Base-by-base conservation (phyloP, 2,329 filamentous ascomycete species). In the Calonectria ilicicola region DNA sequence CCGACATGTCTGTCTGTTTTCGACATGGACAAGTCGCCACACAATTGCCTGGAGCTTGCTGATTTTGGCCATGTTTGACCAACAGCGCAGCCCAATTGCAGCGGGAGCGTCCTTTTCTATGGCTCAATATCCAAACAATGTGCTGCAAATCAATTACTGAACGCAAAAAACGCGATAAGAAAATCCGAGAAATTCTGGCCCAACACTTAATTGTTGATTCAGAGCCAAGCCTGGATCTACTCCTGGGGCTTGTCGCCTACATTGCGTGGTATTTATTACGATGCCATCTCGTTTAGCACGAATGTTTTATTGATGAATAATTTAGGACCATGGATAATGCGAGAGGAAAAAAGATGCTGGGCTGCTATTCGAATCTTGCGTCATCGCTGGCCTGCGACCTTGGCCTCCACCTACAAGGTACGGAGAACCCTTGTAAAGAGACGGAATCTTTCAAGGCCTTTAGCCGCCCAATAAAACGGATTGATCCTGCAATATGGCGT, bases 101-200 rank as follows among this genome's bases (percentile, higher is more conserved):
- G 26, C 66, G 70, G 5, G 76, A 83, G 9, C 76, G 79, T 51
- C 84, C 84, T 2, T 83, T 84, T 32, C 72, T 85, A 2, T 85
- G 83, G 83, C 69, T 83, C 10, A 83, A 80, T 56, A 82, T 85
- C 17, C 82, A 81, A 73, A 78, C 80, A 0, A 75, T 83, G 1
- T 72, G 75, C 3, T 78, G 78, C 15, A 79, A 74, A n/a, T 75
- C 71, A 0, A 60, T 46, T 10, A 15, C 47, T 65, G 80, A 81
- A 72, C 80, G 74, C 29, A 69, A 73, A 9, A 65, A 56, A 15
- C 42, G 81, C 17, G 74, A 79, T 2, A 42, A 58, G 19, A 70
- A 71, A 2, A 68, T 79, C 21, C 73, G 79, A 8, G 70, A 75
- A 27, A 74, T 72, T 19, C 27, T 81, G 12, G 74, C 77, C 1